phyloP scores from a whole-genome alignment of 2,329 filamentous ascomycete species.

The Trichoderma sp. region DNA sequence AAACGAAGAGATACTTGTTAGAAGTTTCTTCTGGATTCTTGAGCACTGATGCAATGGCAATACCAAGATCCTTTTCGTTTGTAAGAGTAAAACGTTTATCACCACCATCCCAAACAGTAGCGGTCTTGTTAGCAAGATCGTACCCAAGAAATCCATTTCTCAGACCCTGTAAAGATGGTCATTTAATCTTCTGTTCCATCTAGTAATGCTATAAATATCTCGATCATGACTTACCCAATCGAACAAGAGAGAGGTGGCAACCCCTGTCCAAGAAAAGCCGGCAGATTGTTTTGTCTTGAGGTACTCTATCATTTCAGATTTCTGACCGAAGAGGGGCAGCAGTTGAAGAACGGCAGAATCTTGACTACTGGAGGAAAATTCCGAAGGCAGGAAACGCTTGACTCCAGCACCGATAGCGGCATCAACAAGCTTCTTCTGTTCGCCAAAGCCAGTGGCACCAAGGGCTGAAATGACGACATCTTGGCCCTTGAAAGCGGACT shows the following conservation, averaged over 20 bases:
- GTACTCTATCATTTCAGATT: conserved; percentile 23
- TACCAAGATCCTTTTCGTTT: conserved; percentile 34
- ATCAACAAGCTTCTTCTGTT: conserved; percentile 49
- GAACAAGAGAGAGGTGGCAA: conserved; percentile 34
- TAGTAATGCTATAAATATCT: background rate
- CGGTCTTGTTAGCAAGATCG: conserved; percentile 17
- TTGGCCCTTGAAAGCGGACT: conserved; percentile 19
- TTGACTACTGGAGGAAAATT: conserved; percentile 41
- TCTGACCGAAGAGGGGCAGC: conserved; percentile 24
- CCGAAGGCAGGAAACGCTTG: conserved; percentile 52
- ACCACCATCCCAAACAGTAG: conserved; percentile 21
- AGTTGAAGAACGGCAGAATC: conserved; percentile 21
- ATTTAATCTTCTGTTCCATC: background rate
- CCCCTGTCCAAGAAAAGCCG: conserved; percentile 25
- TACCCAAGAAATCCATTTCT: conserved; percentile 21
- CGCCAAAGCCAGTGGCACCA: conserved; percentile 38
- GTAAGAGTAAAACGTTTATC: conserved; percentile 21
- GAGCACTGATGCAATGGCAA: conserved; percentile 48
- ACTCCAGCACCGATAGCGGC: conserved; percentile 52
- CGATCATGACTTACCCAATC: conserved; percentile 22
- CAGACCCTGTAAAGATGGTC: conserved; percentile 9
- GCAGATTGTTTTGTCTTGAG: conserved; percentile 20
- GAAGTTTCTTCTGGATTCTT: conserved; percentile 44
- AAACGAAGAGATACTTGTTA: conserved; percentile 53
- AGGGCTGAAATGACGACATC: conserved; percentile 41